Conservation (phyloP, 2,329 filamentous ascomycete species). For the Hypoxylon sp. region DNA sequence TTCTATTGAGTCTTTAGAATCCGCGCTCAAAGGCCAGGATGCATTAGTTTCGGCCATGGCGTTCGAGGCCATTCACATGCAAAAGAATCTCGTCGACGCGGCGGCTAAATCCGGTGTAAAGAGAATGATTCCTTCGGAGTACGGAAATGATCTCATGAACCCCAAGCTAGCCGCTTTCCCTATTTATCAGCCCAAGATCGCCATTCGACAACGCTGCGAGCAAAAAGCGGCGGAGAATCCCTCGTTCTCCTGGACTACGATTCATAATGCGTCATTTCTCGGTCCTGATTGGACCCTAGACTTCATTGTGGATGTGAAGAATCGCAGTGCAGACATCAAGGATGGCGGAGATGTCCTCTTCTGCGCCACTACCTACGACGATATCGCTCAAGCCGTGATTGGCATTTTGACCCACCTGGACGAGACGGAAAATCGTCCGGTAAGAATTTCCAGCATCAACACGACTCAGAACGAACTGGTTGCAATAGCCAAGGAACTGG, state of each 20-base stretch:
- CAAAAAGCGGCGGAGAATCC: slow-evolving; percentile 32
- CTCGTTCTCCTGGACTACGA: slow-evolving; percentile 44
- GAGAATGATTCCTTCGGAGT: slow-evolving; percentile 69
- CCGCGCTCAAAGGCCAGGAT: slow-evolving; percentile 40
- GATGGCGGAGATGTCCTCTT: slow-evolving; percentile 45
- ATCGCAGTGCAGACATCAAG: slow-evolving; percentile 44
- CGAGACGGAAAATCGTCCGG: slow-evolving; percentile 44
- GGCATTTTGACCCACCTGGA: slow-evolving; percentile 45
- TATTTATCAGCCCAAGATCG: slow-evolving; percentile 47
- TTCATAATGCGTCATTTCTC: slow-evolving; percentile 45
- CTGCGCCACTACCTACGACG: slow-evolving; percentile 44
- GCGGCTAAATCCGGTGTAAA: slow-evolving; percentile 67
- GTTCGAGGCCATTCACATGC: slow-evolving; percentile 54
- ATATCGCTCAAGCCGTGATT: slow-evolving; percentile 44
- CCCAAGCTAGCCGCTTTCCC: slow-evolving; percentile 46
- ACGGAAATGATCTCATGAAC: slow-evolving; percentile 55
- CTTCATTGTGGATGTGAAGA: slow-evolving; percentile 46
- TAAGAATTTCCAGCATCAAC: slow-evolving; percentile 44
- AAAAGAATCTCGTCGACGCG: slow-evolving; percentile 66
- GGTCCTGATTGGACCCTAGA: slow-evolving; percentile 45
- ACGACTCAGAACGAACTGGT: slow-evolving; percentile 45
- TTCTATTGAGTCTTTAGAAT: slow-evolving; percentile 40
- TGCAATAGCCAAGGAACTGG: slow-evolving; percentile 44
- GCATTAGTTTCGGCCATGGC: slow-evolving; percentile 60
- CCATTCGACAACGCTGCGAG: slow-evolving; percentile 42